Percentiles rank a stretch among this genome's conserved stretches.
Evolutionary conservation across 257 asterid genomes (phyloP).

Genomic region (Ocimum tenuiflorum): DNA sequence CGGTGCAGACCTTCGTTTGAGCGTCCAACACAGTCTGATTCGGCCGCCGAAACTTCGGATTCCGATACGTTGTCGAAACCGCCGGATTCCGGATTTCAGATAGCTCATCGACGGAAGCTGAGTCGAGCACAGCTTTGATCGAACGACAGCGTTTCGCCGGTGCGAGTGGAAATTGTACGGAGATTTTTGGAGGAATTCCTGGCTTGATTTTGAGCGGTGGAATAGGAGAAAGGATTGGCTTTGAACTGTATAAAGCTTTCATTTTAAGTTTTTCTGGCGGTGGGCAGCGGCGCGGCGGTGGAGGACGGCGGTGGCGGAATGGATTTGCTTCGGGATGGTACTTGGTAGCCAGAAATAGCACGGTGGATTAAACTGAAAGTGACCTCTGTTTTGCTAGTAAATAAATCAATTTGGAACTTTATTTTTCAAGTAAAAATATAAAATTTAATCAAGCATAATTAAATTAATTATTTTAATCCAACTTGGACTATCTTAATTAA

Average conservation of each 20-base stretch:
- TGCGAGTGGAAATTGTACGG: slow-evolving; percentile 25
- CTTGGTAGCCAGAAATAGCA: slow-evolving; percentile 20
- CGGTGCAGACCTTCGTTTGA: slow-evolving; percentile 87
- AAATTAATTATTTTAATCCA: too few relatives aligned
- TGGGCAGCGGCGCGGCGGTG: not conserved
- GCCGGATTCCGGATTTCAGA: slow-evolving; percentile 49
- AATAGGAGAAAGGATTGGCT: slow-evolving; percentile 26
- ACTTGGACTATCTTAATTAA: too few relatives aligned
- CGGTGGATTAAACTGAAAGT: not conserved
- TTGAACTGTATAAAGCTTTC: slow-evolving; percentile 35
- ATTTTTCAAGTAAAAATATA: too few relatives aligned
- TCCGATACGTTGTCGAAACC: slow-evolving; percentile 65
- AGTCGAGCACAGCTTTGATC: slow-evolving; percentile 35
- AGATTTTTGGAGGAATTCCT: slow-evolving; percentile 15
- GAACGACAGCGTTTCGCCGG: slow-evolving; percentile 20
- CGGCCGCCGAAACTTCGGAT: slow-evolving; percentile 40
- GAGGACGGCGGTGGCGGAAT: slow-evolving; percentile 10
- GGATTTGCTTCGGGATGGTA: slow-evolving; percentile 23
- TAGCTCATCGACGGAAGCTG: slow-evolving; percentile 35
- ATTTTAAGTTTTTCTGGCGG: too few relatives aligned
- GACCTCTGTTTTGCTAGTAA: not conserved
- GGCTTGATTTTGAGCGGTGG: slow-evolving; percentile 24
- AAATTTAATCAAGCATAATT: too few relatives aligned
- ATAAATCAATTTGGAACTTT: not conserved
- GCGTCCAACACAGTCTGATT: slow-evolving; percentile 84